phyloP scores from a whole-genome alignment of 805 yeast genomes.

The Cyberlindnera xylosilytica region DNA sequence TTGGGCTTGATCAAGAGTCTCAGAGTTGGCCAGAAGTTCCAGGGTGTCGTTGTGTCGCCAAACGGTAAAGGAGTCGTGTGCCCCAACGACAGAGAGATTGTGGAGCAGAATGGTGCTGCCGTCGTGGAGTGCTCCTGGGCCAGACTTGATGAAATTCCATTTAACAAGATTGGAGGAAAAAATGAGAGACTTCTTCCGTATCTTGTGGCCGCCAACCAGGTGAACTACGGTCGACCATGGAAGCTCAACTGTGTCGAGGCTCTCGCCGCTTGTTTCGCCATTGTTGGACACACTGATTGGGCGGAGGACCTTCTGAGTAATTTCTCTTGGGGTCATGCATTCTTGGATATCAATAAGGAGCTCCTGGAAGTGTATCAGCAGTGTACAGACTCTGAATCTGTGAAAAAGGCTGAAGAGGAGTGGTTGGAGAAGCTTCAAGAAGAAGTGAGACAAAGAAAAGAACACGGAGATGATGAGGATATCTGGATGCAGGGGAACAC shows the following conservation, averaged over 20 bases:
- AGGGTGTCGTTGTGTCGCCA: constrained; percentile 89
- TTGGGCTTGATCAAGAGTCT: constrained; percentile 76
- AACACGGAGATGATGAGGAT: constrained; percentile 51
- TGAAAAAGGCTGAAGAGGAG: constrained; percentile 64
- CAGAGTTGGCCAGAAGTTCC: constrained; percentile 90
- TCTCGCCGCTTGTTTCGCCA: constrained; percentile 93
- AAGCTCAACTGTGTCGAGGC: constrained; percentile 95
- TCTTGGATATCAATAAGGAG: constrained; percentile 78
- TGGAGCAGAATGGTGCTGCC: constrained; percentile 84
- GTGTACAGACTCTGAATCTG: constrained; percentile 79
- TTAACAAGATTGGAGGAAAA: constrained; percentile 85
- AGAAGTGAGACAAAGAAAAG: constrained; percentile 62
- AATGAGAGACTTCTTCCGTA: constrained; percentile 87
- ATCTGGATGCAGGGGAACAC: constrained; percentile 79
- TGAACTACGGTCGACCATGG: constrained; percentile 97
- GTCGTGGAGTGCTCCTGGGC: constrained; percentile 99
- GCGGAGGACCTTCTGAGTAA: constrained; percentile 72
- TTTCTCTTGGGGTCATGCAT: constrained; percentile 93
- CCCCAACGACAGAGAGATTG: constrained; percentile 78
- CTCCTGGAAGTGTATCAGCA: constrained; percentile 67
- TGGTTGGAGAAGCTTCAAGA: constrained; percentile 69
- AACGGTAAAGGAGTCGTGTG: constrained; percentile 88
- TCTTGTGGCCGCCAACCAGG: constrained; percentile 94
- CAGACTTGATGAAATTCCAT: constrained; percentile 93
- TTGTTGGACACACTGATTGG: constrained; percentile 89